Conservation (phyloP, 495 filamentous ascomycete genomes). For the Podospora fimiseda region DNA sequence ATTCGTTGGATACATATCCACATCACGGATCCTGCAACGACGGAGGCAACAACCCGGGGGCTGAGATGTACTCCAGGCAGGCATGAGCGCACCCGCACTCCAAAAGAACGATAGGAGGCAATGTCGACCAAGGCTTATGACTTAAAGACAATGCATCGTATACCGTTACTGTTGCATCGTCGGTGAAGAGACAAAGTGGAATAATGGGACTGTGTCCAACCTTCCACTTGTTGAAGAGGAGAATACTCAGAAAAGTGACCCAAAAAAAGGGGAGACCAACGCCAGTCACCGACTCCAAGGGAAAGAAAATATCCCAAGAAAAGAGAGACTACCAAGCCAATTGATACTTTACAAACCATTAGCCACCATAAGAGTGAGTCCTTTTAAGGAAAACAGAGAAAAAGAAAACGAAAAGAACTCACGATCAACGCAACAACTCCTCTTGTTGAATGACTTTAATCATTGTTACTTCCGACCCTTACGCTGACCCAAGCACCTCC, state of each 20-base stretch:
- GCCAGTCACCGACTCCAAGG: constrained; percentile 66
- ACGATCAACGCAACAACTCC: no score
- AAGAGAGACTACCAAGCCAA: no score
- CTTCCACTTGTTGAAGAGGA: constrained; percentile 60
- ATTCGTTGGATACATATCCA: constrained; percentile 66
- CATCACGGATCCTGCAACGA: constrained; percentile 34
- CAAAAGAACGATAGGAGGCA: constrained; percentile 70
- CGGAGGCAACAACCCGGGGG: constrained; percentile 59
- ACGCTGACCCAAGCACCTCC: no score
- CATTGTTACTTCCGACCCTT: no score
- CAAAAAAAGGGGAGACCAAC: constrained; percentile 71
- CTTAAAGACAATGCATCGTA: constrained; percentile 55
- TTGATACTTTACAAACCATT: no score
- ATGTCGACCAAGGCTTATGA: constrained; percentile 63
- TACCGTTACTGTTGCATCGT: constrained; percentile 50
- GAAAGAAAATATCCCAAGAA: constrained; percentile 60
- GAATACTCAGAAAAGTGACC: constrained; percentile 51
- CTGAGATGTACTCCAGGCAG: constrained; percentile 72
- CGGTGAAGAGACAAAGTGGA: constrained; percentile 58
- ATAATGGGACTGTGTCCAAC: constrained; percentile 68
- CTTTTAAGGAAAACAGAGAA: no score
- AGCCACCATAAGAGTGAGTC: no score
- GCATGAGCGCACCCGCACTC: constrained; percentile 61
- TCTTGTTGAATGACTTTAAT: no score
- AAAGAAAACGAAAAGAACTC: no score